A percentile compares a stretch with the other conserved stretches of the same genome.
phyloP scores from a whole-genome alignment of 352 stramenopile genomes.

The Phytophthora agathidicida region DNA sequence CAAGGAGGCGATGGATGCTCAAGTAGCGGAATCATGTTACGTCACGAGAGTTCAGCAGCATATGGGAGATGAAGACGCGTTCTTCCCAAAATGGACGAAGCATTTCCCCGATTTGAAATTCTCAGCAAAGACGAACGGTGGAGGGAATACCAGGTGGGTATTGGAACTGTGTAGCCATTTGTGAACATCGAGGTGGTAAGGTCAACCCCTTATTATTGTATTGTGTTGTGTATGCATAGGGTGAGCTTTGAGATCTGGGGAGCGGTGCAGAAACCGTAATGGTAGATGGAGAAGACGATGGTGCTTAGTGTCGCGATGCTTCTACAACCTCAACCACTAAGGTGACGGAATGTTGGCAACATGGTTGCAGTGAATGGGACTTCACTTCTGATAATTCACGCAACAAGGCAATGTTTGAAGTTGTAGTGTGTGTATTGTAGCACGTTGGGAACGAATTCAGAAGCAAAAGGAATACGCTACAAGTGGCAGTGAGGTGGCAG shows the following conservation, averaged over 20 bases:
- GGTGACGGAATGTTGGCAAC: too few species aligned
- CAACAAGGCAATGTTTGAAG: too few species aligned
- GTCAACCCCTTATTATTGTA: neutral
- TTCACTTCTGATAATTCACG: too few species aligned
- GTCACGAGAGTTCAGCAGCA: constrained; percentile 62
- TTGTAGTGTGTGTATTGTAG: too few species aligned
- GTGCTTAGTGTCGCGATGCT: too few species aligned
- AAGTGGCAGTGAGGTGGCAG: too few species aligned
- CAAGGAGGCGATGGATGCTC: constrained; percentile 50
- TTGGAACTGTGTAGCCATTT: neutral
- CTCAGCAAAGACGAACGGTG: constrained; percentile 29
- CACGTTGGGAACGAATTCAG: too few species aligned
- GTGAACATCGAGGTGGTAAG: neutral
- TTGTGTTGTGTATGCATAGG: constrained; percentile 14
- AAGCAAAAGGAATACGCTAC: too few species aligned
- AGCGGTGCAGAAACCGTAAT: neutral
- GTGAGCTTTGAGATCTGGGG: constrained; percentile 49
- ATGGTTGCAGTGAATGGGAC: too few species aligned
- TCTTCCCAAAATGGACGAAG: constrained; percentile 61
- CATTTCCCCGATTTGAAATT: constrained; percentile 48
- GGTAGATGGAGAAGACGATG: too few species aligned
- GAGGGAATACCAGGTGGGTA: constrained; percentile 26
- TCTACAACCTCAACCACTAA: too few species aligned
- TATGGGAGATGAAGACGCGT: constrained; percentile 55
- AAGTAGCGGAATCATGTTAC: constrained; percentile 61